These are phyloP conservation scores for Euclidium syriacum DNA, from an alignment of 345 rosid species.

Conservation along the genomic window DNA sequence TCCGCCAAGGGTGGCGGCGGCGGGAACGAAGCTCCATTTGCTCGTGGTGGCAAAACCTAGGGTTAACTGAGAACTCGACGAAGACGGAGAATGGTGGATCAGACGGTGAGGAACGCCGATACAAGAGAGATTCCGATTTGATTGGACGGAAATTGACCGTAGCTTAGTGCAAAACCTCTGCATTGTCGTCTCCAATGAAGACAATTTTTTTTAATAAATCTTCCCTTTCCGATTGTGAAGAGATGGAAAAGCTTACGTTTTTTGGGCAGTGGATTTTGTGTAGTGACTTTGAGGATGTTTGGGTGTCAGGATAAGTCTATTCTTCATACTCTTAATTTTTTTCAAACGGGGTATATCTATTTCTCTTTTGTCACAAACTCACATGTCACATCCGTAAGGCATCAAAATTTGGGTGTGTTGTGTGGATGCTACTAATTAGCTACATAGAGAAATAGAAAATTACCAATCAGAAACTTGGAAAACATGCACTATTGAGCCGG, in stretches of 20 bases:
- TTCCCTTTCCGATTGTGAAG: background rate
- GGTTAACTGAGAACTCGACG: slow-evolving; percentile 19
- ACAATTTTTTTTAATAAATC: background rate
- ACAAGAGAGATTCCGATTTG: slow-evolving; percentile 23
- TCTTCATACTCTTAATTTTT: background rate
- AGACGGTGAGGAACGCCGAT: slow-evolving; percentile 30
- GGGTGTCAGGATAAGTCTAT: background rate
- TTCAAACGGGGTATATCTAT: no score
- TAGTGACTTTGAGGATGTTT: slow-evolving; percentile 2
- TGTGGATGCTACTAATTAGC: no score
- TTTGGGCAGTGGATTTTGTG: background rate
- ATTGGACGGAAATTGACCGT: slow-evolving; percentile 40
- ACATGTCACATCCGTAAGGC: no score
- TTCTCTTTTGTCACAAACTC: no score
- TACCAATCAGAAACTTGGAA: no score
- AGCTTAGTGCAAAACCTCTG: slow-evolving; percentile 62
- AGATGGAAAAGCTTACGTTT: background rate
- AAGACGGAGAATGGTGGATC: slow-evolving; percentile 34
- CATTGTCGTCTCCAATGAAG: slow-evolving; percentile 39
- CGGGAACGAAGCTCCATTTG: slow-evolving; percentile 28
- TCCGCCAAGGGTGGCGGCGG: slow-evolving; percentile 13
- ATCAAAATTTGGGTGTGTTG: no score
- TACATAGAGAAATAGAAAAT: no score
- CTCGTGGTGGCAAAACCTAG: slow-evolving; percentile 16
- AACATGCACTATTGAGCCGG: no score